Conservation (phyloP, 306 rosid species). For the Inga laurina region DNA sequence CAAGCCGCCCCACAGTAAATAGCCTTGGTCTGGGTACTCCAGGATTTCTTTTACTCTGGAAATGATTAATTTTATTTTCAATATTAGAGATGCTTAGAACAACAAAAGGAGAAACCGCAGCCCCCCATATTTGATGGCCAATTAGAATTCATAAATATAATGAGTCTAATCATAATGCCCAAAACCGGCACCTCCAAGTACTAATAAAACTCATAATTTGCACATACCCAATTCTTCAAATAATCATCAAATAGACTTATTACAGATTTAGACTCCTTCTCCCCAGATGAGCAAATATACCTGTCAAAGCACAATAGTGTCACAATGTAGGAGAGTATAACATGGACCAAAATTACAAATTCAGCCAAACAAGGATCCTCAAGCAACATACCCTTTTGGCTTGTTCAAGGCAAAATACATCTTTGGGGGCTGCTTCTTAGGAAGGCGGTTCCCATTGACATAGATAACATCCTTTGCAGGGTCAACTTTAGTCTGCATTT, state of each 20-base stretch:
- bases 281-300: conserved; percentile 88
- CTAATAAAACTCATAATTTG: conserved; percentile 14
- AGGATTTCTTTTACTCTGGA: conserved; percentile 65
- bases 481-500: conserved; percentile 77
- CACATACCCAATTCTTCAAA: conserved; percentile 74
- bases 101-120: conserved; percentile 16
- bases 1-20: conserved; percentile 95
- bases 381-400: conserved; percentile 84
- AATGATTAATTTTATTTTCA: not conserved
- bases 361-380: conserved; percentile 12
- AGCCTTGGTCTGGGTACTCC: conserved; percentile 76
- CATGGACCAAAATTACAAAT: conserved; percentile 21
- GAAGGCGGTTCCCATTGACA: conserved; percentile 91
- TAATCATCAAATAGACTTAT: conserved; percentile 70
- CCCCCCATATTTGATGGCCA: not conserved
- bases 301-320: conserved; percentile 43
- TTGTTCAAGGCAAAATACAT: conserved; percentile 92
- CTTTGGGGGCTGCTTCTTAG: conserved; percentile 86
- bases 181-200: not conserved
- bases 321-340: not conserved
- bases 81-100: conserved; percentile 3
- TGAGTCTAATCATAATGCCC: not conserved
- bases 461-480: conserved; percentile 84
- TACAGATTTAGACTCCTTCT: conserved; percentile 75
- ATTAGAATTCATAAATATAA: not conserved